A percentile compares a stretch with the other conserved stretches of the same genome.
Evolutionary conservation across 768 basidiomycete genomes (phyloP).

Genomic region (Paxillus involutus): DNA sequence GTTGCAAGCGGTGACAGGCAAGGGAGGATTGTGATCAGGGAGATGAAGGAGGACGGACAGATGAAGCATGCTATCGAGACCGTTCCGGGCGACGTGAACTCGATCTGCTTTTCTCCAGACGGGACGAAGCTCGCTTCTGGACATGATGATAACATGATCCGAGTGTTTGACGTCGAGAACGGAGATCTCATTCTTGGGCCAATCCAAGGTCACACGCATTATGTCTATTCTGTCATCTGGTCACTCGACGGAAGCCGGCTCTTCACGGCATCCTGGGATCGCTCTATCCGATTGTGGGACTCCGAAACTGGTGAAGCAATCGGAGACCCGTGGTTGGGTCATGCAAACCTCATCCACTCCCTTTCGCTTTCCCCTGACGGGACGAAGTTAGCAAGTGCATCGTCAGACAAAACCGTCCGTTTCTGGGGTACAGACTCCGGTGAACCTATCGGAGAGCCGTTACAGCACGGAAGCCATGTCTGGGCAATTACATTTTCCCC

Average conservation of each 20-base stretch:
- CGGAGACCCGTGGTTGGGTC: conserved; percentile 10
- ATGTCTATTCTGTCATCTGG: conserved; percentile 5
- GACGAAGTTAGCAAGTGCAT: conserved; percentile 1
- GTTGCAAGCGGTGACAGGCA: too few species aligned
- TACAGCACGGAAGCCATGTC: neutral
- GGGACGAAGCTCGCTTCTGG: too few species aligned
- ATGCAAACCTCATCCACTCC: neutral
- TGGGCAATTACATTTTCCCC: neutral
- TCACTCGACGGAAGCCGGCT: conserved; percentile 10
- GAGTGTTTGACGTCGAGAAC: neutral
- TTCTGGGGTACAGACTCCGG: neutral
- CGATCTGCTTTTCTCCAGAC: too few species aligned
- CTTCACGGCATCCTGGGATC: neutral
- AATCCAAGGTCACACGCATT: neutral
- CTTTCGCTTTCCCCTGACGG: conserved; percentile 2
- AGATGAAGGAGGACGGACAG: neutral
- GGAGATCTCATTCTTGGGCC: neutral
- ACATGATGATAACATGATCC: neutral
- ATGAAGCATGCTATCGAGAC: too few species aligned
- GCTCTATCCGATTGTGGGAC: conserved; percentile 9
- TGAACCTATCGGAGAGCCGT: neutral
- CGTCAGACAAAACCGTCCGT: neutral
- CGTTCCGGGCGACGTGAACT: too few species aligned
- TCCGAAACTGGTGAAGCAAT: neutral
- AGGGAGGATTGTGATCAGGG: too few species aligned